Evolutionary conservation across 1,284 basidiomycete species (phyloP).

Genomic region (Inonotus hispidus): DNA sequence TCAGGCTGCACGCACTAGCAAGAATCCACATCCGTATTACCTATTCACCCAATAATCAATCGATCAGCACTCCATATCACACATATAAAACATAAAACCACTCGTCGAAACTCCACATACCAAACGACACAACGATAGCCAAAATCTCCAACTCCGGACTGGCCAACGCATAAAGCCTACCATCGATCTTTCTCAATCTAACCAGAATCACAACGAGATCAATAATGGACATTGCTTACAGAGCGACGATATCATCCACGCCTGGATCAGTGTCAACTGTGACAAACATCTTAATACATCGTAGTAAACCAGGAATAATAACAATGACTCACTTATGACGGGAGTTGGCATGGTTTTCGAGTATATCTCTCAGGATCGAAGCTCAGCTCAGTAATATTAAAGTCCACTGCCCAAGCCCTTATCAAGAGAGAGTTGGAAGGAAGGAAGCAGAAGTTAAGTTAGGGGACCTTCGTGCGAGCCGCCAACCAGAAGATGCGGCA

Average conservation of each 20-base stretch:
- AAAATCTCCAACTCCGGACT: slow-evolving; percentile 76
- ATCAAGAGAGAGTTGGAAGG: not conserved
- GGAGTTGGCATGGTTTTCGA: slow-evolving; percentile 11
- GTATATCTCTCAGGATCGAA: not conserved
- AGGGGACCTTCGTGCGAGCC: no score
- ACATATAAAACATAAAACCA: no score
- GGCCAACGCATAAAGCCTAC: slow-evolving; percentile 59
- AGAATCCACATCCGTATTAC: slow-evolving; percentile 63
- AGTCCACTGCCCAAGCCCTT: not conserved
- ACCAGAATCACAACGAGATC: not conserved
- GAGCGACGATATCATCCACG: slow-evolving; percentile 86
- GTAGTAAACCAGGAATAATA: not conserved
- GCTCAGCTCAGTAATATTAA: not conserved
- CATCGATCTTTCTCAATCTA: slow-evolving; percentile 13
- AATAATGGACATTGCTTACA: slow-evolving; percentile 26
- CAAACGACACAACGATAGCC: slow-evolving; percentile 74
- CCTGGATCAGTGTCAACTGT: slow-evolving; percentile 88
- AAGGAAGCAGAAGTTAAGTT: not conserved
- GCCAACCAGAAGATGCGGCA: no score
- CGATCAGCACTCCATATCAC: not conserved
- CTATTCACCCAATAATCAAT: slow-evolving; percentile 40
- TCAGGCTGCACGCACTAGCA: slow-evolving; percentile 59
- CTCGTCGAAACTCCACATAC: slow-evolving; percentile 35
- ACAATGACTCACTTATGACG: slow-evolving; percentile 15
- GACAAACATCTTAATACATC: not conserved